Percentiles rank a stretch among this genome's conserved stretches.
Evolutionary conservation across 2,329 filamentous ascomycete genomes (phyloP).

Genomic region (Coleophoma cylindrospora): DNA sequence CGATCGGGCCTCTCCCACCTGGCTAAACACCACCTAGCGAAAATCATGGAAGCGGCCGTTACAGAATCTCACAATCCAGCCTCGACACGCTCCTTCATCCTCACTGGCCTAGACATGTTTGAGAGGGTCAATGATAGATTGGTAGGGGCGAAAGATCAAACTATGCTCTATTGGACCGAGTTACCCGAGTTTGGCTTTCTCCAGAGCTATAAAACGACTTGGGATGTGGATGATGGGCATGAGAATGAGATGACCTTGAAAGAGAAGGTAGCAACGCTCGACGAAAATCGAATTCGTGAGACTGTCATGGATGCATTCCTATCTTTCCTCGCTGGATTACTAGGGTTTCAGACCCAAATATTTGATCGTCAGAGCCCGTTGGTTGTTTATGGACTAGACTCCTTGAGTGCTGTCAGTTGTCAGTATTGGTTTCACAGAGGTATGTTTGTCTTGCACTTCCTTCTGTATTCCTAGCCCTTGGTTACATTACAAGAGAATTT

Average conservation of each 20-base stretch:
- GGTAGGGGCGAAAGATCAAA: not conserved
- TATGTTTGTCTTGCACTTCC: not conserved
- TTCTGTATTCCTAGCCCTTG: no score
- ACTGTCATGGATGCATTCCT: not conserved
- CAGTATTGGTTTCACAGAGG: slow-evolving; percentile 1
- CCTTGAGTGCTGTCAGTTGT: not conserved
- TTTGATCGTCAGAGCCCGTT: not conserved
- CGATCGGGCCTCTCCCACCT: not conserved
- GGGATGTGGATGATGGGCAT: not conserved
- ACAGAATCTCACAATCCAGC: not conserved
- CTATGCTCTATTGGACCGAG: not conserved
- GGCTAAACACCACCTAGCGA: not conserved
- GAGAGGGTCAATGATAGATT: not conserved
- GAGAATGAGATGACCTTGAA: not conserved
- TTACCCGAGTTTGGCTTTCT: not conserved
- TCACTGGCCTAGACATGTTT: not conserved
- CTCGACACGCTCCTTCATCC: not conserved
- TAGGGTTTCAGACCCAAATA: not conserved
- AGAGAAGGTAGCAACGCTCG: not conserved
- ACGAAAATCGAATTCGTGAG: not conserved
- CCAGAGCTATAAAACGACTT: not conserved
- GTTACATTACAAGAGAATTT: not conserved
- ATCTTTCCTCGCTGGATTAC: not conserved
- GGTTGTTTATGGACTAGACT: not conserved
- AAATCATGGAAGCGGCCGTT: not conserved